Conservation (phyloP, 768 basidiomycete species). For the Leucocoprinus birnbaumii region DNA sequence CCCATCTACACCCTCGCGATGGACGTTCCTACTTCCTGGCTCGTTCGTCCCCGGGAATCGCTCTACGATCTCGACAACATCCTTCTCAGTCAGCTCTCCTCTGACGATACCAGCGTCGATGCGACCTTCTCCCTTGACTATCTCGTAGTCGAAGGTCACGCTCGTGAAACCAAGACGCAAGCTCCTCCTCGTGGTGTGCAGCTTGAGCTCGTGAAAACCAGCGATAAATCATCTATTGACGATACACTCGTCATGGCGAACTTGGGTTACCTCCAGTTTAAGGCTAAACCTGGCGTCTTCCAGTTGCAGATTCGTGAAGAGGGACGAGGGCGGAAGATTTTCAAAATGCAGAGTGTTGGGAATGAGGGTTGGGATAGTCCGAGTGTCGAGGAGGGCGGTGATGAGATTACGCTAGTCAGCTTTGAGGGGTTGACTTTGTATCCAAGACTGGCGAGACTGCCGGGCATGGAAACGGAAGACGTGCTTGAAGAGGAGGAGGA, state of each 20-base stretch:
- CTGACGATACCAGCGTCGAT: slow-evolving; percentile 62
- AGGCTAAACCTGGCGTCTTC: slow-evolving; percentile 88
- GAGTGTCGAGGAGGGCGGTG: slow-evolving; percentile 62
- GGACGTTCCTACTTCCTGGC: slow-evolving; percentile 91
- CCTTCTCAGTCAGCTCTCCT: slow-evolving; percentile 66
- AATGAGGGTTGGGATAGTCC: slow-evolving; percentile 88
- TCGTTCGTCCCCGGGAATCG: slow-evolving; percentile 86
- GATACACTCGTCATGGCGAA: slow-evolving; percentile 95
- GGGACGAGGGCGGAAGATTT: slow-evolving; percentile 81
- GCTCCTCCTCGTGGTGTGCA: slow-evolving; percentile 88
- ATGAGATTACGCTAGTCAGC: slow-evolving; percentile 77
- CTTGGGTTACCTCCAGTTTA: slow-evolving; percentile 95
- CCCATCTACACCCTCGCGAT: slow-evolving; percentile 94
- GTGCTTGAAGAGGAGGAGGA: slow-evolving; percentile 57
- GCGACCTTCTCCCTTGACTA: slow-evolving; percentile 88
- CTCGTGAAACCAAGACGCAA: slow-evolving; percentile 64
- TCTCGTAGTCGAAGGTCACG: slow-evolving; percentile 92
- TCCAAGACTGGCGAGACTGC: slow-evolving; percentile 65
- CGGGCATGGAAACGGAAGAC: slow-evolving; percentile 81
- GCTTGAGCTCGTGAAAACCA: slow-evolving; percentile 64
- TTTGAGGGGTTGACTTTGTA: slow-evolving; percentile 91
- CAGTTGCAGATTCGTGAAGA: slow-evolving; percentile 70
- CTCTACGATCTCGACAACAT: slow-evolving; percentile 96
- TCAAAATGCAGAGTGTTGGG: slow-evolving; percentile 80
- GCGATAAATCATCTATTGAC: slow-evolving; percentile 50